Conservation (phyloP, 257 asterid genomes). For the Nicotiana obtusifolia region DNA sequence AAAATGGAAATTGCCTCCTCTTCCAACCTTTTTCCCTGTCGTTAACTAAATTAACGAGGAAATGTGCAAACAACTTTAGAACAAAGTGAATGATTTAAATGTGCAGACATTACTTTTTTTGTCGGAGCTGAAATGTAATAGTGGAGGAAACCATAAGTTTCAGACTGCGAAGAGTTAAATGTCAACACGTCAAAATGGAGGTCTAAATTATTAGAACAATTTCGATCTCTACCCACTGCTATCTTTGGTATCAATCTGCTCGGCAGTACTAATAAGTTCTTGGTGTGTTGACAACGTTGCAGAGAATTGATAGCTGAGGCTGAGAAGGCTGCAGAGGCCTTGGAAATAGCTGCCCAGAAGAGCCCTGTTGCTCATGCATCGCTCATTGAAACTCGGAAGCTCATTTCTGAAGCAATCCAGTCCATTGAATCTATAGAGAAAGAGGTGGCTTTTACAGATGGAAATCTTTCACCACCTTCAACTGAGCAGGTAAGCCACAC, state of each 20-base stretch:
- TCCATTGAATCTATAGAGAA: conserved; percentile 48
- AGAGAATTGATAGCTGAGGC: conserved; percentile 90
- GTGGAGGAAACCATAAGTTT: neutral
- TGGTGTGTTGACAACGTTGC: conserved; percentile 16
- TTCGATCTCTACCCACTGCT: neutral
- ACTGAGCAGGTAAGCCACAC: conserved; percentile 1
- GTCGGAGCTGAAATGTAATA: conserved; percentile 2
- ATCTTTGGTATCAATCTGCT: neutral
- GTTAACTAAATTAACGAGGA: neutral
- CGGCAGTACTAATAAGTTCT: neutral
- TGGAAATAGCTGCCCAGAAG: conserved; percentile 59
- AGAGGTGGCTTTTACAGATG: conserved; percentile 23
- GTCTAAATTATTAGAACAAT: neutral
- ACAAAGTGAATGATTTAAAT: neutral
- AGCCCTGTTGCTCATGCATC: conserved; percentile 68
- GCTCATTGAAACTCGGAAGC: conserved; percentile 60
- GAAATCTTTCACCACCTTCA: conserved; percentile 20
- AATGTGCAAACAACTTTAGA: neutral
- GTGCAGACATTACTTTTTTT: neutral
- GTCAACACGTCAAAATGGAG: neutral
- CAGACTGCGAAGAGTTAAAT: neutral
- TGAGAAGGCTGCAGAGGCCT: conserved; percentile 80
- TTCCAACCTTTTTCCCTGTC: neutral
- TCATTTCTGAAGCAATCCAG: conserved; percentile 67
- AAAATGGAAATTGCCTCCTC: neutral